These are phyloP conservation scores for Epichloe uncinata DNA, from an alignment of 2,329 filamentous ascomycete species.

Conservation along the genomic window DNA sequence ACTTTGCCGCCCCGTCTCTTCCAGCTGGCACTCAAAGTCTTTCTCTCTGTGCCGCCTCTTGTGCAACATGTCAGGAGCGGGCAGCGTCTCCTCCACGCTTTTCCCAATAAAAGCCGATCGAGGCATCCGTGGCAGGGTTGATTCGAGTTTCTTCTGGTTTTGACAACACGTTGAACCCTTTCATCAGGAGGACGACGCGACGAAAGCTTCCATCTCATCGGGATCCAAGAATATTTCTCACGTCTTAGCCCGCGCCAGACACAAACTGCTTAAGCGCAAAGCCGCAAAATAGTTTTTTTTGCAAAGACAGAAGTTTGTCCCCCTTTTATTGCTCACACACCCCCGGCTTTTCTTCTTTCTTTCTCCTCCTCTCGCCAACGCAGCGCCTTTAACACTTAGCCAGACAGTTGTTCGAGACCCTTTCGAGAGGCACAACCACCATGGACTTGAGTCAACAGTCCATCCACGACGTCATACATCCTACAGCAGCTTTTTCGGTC, in stretches of 20 bases:
- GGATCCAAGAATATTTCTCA: background rate
- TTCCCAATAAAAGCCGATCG: constrained; percentile 1
- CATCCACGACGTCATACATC: constrained; percentile 44
- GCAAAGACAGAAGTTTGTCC: background rate
- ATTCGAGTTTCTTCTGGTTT: background rate
- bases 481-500: constrained; percentile 37
- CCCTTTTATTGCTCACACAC: too few species aligned
- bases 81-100: background rate
- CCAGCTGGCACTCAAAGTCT: background rate
- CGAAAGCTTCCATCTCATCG: background rate
- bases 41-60: background rate
- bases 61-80: constrained; percentile 1
- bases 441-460: constrained; percentile 42
- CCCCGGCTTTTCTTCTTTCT: background rate
- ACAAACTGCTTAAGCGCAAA: background rate
- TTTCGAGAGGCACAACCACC: constrained; percentile 4
- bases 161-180: background rate
- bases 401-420: background rate
- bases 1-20: constrained; percentile 4
- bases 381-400: background rate
- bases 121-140: background rate
- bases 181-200: background rate
- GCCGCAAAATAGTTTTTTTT: background rate
- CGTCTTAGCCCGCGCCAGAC: background rate
- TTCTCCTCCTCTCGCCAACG: background rate